A percentile compares a stretch with the other conserved stretches of the same genome.
phyloP scores from a whole-genome alignment of 495 filamentous ascomycete genomes.

The Entonaema liquescens region DNA sequence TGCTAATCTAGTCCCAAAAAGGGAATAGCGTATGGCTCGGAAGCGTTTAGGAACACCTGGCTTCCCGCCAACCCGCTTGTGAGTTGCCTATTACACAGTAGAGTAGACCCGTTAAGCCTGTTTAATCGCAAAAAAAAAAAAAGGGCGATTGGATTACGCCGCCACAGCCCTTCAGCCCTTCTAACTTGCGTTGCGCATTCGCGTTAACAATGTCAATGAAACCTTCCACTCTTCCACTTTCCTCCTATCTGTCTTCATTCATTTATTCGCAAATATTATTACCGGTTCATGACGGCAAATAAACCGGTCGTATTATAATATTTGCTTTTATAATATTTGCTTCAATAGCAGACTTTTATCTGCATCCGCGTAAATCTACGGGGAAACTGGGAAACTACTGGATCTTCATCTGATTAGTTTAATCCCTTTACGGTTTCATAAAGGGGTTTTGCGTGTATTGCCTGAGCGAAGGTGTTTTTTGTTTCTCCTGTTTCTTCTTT shows the following conservation, averaged over 20 bases:
- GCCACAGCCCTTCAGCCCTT: constrained; percentile 21
- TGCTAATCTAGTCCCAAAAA: constrained; percentile 6
- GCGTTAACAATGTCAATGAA: neutral
- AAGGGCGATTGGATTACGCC: constrained; percentile 19
- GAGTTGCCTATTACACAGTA: neutral
- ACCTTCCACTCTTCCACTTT: neutral
- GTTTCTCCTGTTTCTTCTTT: constrained; percentile 6
- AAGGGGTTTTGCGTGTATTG: constrained; percentile 35
- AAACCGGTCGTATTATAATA: constrained; percentile 13
- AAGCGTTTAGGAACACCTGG: constrained; percentile 38
- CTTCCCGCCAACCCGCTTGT: constrained; percentile 18
- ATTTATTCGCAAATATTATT: neutral
- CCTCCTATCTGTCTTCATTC: constrained; percentile 5
- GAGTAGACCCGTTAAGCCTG: neutral
- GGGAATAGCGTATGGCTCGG: constrained; percentile 28
- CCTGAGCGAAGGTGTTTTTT: constrained; percentile 30
- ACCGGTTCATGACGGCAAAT: constrained; percentile 9
- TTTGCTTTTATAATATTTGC: constrained; percentile 1
- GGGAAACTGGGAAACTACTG: too few species aligned
- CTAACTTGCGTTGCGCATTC: constrained; percentile 2
- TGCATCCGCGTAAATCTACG: constrained; percentile 14
- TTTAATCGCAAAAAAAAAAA: constrained; percentile 15
- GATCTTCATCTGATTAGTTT: constrained; percentile 23
- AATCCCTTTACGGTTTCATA: constrained; percentile 30
- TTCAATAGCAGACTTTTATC: constrained; percentile 3